Evolutionary conservation across 805 yeast genomes (phyloP).

Genomic region (Scheffersomyces amazonensis): DNA sequence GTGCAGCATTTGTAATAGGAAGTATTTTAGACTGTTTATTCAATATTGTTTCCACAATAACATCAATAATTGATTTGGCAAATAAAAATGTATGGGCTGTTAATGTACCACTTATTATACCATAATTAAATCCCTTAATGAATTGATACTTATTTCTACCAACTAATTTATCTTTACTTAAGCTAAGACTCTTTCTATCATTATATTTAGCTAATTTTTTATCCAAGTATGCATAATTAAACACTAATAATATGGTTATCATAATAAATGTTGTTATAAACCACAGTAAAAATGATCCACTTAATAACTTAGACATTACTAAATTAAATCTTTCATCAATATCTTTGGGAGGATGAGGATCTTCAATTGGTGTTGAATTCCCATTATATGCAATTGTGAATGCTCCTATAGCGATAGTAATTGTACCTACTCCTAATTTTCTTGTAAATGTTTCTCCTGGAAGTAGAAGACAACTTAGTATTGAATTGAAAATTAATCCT

Average conservation of each 20-base stretch:
- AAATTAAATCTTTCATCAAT: slow-evolving; percentile 33
- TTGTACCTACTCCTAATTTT: slow-evolving; percentile 60
- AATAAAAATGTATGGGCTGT: slow-evolving; percentile 83
- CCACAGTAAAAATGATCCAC: slow-evolving; percentile 59
- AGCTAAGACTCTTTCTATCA: not conserved
- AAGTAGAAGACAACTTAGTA: slow-evolving; percentile 61
- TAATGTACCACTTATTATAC: slow-evolving; percentile 68
- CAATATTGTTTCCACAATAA: slow-evolving; percentile 47
- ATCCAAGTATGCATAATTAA: slow-evolving; percentile 17
- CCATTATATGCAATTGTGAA: slow-evolving; percentile 75
- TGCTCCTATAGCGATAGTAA: slow-evolving; percentile 70
- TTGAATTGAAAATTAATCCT: slow-evolving; percentile 83
- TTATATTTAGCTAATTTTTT: slow-evolving; percentile 9
- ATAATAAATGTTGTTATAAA: slow-evolving; percentile 31
- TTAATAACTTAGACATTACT: slow-evolving; percentile 33
- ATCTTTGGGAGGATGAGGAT: slow-evolving; percentile 17
- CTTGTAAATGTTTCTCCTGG: slow-evolving; percentile 66
- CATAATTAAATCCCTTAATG: slow-evolving; percentile 60
- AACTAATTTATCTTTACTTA: not conserved
- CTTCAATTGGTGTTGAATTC: slow-evolving; percentile 23
- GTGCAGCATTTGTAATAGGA: slow-evolving; percentile 21
- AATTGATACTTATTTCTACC: slow-evolving; percentile 19
- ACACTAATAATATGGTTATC: slow-evolving; percentile 20
- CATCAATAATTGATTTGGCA: slow-evolving; percentile 82
- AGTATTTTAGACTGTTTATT: slow-evolving; percentile 17